Evolutionary conservation across 371 early-diverging fungal genomes (phyloP), one percentile per base, ranked within the genome.

Genomic region (Choanephora cucurbitarum): DNA sequence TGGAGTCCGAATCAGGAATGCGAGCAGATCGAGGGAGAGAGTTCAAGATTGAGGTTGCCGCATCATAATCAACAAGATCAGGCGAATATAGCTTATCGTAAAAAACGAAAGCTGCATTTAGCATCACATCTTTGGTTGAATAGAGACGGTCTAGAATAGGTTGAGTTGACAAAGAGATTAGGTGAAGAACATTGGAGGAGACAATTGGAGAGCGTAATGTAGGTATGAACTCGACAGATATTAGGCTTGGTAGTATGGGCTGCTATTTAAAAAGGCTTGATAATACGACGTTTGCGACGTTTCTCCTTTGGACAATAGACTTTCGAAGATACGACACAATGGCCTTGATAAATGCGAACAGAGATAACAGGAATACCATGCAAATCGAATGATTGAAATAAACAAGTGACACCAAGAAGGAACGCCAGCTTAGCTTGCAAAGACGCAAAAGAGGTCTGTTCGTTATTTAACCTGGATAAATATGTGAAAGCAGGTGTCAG

Each of bases 231-330:
- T 13, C 40, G 51, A 22, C 51, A 51, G 1, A 51, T 21, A 17
- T 11, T 17, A 55, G 32, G 10, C 5, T 4, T n/a, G 40, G 22
- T 22, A 17, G 51, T 19, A 23, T 33, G 55, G 4, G 55, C 37
- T 13, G 37, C 15, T 7, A 55, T 22, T n/a, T 2, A 1, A 13
- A 55, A 46, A 14, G 55, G 34, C 23, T 55, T 44, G 39, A 55
- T 45, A 14, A 55, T 55, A 17, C 46, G 47, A 13, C 46, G 45
- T 14, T 28, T 14, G 5, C 51, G 8, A 9, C 39, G n/a, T 23
- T 37, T 51, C 23, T 41, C 51, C 21, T 51, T 40, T 51, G 51
- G 41, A 34, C 28, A 46, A 46, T 46, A 46, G 4, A 55, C 39
- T 9, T 23, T 19, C 9, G 45, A 39, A 13, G 46, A 45, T 15